These are phyloP conservation scores for Penicillium daleae DNA, from an alignment of 495 filamentous ascomycete genomes.

Conservation along the genomic window DNA sequence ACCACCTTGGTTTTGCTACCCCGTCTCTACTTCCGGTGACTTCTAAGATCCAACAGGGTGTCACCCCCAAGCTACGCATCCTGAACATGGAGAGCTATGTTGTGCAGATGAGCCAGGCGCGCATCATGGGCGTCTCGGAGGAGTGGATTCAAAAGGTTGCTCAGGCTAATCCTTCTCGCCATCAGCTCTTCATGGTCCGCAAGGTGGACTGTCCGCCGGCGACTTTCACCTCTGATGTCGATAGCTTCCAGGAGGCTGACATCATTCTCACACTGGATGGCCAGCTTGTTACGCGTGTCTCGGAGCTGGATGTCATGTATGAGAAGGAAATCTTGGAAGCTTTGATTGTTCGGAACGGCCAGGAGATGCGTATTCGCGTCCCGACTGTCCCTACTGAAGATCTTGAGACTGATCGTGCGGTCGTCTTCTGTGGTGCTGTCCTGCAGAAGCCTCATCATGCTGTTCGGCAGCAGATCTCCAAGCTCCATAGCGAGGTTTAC, in stretches of 20 bases:
- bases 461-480: slow-evolving; percentile 94
- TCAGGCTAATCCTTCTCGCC: slow-evolving; percentile 80
- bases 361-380: slow-evolving; percentile 77
- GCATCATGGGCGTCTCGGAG: slow-evolving; percentile 95
- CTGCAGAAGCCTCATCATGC: slow-evolving; percentile 94
- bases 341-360: slow-evolving; percentile 80
- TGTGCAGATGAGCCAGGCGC: slow-evolving; percentile 96
- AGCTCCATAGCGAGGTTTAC: slow-evolving; percentile 97
- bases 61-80: slow-evolving; percentile 80
- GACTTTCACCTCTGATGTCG: slow-evolving; percentile 36
- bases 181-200: slow-evolving; percentile 98
- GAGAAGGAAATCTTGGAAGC: slow-evolving; percentile 82
- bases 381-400: slow-evolving; percentile 88
- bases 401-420: slow-evolving; percentile 85
- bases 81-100: slow-evolving; percentile 92
- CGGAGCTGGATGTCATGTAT: slow-evolving; percentile 96
- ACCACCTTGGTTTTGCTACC: slow-evolving; percentile 91
- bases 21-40: slow-evolving; percentile 85
- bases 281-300: slow-evolving; percentile 89
- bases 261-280: slow-evolving; percentile 90
- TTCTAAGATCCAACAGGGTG: slow-evolving; percentile 77
- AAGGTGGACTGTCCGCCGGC: slow-evolving; percentile 79
- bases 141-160: slow-evolving; percentile 93
- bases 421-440: slow-evolving; percentile 94
- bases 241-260: slow-evolving; percentile 80